Base-by-base conservation (phyloP, 192 early-diverging fungal genomes). In the Jimgerdemannia lactiflua region DNA sequence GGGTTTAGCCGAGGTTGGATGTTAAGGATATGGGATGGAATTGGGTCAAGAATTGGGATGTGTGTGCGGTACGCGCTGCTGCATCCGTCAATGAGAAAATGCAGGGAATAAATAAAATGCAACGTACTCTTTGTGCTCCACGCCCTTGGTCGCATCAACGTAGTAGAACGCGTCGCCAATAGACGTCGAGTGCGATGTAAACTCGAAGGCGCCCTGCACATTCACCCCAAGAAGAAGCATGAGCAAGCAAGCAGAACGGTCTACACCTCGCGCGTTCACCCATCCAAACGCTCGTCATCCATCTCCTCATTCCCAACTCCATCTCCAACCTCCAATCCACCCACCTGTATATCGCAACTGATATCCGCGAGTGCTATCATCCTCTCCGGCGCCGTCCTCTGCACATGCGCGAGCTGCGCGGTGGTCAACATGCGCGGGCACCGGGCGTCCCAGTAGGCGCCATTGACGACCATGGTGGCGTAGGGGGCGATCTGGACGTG, bases 161-260 rank as follows among this genome's bases (percentile, higher is more conserved):
- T 95, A 95, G 81, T 91, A 99, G 82, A 93, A 97, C 2, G 96
- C 95, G 72, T 90, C 79, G 81, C 96, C 96, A 64, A 99, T 97
- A 20, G 93, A 92, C 3, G 94, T 95, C 7, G 92, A 86, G 68
- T 95, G 94, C 69, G 91, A 92, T 89, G 96, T 93, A 83, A 97
- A 98, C 82, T 99, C 98, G 64, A 99, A 89, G 41, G 95, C 93
- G 0, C 98, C 98, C 90, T 70, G 49, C 19, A 29, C 0, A 40
- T 49, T 70, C 39, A 70, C 72, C 69, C 43, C 59, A n/a, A n/a
- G n/a, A 49, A 49, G 68, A 74, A 54, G 44, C 66, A 29, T n/a
- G 42, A 42, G 18, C 9, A 40, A 19, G 10, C 49, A 14, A 59
- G 14, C 6, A 59, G 14, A 10, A 59, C 6, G 49, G 2, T 59